Conservation (phyloP, 768 basidiomycete genomes). For the Mycena albidolilacea region DNA sequence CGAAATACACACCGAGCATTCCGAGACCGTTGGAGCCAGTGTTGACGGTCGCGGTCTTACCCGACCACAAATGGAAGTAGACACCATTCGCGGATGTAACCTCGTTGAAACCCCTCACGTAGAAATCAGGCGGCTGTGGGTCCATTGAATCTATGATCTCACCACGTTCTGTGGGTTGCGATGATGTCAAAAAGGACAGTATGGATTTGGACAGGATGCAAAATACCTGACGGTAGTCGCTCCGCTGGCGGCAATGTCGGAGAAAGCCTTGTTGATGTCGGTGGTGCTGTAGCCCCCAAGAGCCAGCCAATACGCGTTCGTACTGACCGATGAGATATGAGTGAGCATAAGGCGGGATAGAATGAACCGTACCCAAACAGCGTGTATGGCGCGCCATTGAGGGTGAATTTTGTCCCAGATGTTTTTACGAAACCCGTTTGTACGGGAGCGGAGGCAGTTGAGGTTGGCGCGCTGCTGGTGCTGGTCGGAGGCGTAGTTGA, state of each 20-base stretch:
- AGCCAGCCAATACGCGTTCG: conserved; percentile 73
- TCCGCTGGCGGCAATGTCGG: conserved; percentile 65
- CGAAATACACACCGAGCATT: conserved; percentile 60
- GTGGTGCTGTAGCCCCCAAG: conserved; percentile 59
- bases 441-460: conserved; percentile 39
- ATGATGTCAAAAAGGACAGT: not conserved
- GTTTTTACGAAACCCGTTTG: conserved; percentile 52
- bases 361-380: conserved; percentile 53
- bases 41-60: conserved; percentile 66
- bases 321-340: conserved; percentile 42
- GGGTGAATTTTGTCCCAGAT: conserved; percentile 56
- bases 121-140: too few species aligned
- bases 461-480: conserved; percentile 25
- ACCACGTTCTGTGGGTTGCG: conserved; percentile 25
- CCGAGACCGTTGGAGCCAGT: conserved; percentile 66
- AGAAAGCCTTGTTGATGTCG: conserved; percentile 66
- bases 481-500: conserved; percentile 32
- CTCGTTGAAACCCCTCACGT: conserved; percentile 64
- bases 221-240: conserved; percentile 67
- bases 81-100: conserved; percentile 59
- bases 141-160: too few species aligned
- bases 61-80: conserved; percentile 69
- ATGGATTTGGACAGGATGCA: not conserved
- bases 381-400: conserved; percentile 55
- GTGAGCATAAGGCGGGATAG: not conserved